Evolutionary conservation across 768 basidiomycete species (phyloP).

Genomic region (Mycena indigotica): DNA sequence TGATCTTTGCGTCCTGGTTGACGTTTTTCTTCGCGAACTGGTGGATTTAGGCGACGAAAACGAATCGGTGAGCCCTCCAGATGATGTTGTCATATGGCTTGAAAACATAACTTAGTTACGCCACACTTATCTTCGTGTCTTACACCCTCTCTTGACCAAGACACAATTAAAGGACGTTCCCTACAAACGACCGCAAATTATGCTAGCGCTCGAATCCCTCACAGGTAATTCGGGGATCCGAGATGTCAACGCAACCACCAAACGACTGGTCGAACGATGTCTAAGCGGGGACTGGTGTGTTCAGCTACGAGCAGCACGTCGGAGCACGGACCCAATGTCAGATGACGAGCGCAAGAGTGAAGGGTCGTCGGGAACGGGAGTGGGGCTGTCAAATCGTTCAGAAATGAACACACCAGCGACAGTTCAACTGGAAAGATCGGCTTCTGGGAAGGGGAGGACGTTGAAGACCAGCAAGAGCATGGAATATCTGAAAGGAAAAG

Average conservation of each 20-base stretch:
- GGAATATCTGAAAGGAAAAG: conserved; percentile 52
- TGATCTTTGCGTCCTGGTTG: conserved; percentile 92
- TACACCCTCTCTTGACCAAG: conserved; percentile 92
- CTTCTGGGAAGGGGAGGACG: conserved; percentile 42
- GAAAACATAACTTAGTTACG: conserved; percentile 57
- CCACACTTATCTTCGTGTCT: conserved; percentile 94
- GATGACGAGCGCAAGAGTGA: conserved; percentile 25
- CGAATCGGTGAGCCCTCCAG: conserved; percentile 70
- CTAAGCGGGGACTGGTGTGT: conserved; percentile 86
- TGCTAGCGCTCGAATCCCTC: conserved; percentile 77
- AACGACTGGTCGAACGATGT: conserved; percentile 89
- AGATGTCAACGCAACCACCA: conserved; percentile 85
- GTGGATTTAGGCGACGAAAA: conserved; percentile 90
- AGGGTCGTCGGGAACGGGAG: neutral
- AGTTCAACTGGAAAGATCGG: conserved; percentile 38
- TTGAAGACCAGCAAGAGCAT: conserved; percentile 69
- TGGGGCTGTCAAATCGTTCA: conserved; percentile 6
- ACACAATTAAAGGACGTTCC: conserved; percentile 84
- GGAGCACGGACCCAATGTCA: conserved; percentile 25
- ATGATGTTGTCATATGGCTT: neutral
- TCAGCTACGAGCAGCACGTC: conserved; percentile 46
- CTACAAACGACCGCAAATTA: conserved; percentile 92
- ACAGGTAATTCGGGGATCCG: conserved; percentile 73
- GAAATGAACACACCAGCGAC: conserved; percentile 36
- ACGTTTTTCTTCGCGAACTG: conserved; percentile 95